Evolutionary conservation across 805 yeast genomes (phyloP), one percentile per base, ranked within the genome.

Genomic region (Starmerella stigmatis): DNA sequence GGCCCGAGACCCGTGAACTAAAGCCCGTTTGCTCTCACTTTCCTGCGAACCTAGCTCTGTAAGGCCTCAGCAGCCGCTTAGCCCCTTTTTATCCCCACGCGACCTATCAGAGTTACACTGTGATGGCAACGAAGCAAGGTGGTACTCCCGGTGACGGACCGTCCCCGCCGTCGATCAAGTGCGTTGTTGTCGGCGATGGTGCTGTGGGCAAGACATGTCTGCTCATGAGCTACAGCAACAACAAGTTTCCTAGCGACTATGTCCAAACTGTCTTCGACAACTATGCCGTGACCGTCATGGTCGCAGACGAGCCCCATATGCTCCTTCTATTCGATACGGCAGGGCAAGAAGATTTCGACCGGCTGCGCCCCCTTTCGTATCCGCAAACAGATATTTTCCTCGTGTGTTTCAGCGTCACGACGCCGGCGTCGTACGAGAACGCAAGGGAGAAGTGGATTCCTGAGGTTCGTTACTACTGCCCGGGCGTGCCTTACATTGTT

Each of bases 111-210:
- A n/a, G 6, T 36, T 15, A 7, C 15, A 29, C 22, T 31, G n/a
- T 17, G 16, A 48, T 48, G 52, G 52, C 43, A 9, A 15, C 52
- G 19, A 44, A 35, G 10, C 53, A 43, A 36, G 53, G 46, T 3
- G 46, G 44, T 6, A 30, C 41, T 2, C 33, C 44, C 19, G 31
- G 39, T 9, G 52, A 48, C 12, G 48, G 48, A 28, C 48, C 50
- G 16, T 47, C 55, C 17, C 52, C 56, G n/a, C 56, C 55, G 12
- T 51, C 69, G 20, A 64, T 67, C 53, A 89, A 89, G 69, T 92
- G 97, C 74, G 97, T 92, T 55, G 96, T 89, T 54, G 97, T 92
- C 46, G 98, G 98, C 55, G 98, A 92, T 69, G 98, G 98, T 84
- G 97, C 97, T 57, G 97, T 92, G 53, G 98, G 98, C 58, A 89